phyloP scores from a whole-genome alignment of 768 basidiomycete genomes.

The Exsudoporus frostii region DNA sequence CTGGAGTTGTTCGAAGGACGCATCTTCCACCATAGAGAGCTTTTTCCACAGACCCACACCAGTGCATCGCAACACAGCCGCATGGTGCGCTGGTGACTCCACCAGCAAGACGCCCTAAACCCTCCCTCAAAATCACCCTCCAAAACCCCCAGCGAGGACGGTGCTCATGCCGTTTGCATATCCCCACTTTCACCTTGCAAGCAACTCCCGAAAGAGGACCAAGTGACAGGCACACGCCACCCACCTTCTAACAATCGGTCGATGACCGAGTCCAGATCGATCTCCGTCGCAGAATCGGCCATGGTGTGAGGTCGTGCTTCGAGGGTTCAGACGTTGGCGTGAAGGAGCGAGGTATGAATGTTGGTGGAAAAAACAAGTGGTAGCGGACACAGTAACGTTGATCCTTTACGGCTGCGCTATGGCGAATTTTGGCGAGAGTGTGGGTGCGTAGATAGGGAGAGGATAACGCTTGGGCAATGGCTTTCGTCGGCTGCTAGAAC shows the following conservation, averaged over 20 bases:
- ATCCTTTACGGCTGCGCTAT: conserved; percentile 19
- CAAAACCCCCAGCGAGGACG: conserved; percentile 1
- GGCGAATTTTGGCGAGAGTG: conserved; percentile 20
- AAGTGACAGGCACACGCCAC: conserved; percentile 36
- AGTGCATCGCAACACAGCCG: conserved; percentile 13
- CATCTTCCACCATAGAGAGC: not conserved
- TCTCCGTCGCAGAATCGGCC: conserved; percentile 84
- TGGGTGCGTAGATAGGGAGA: not conserved
- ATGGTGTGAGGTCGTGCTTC: conserved; percentile 37
- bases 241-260: conserved; percentile 96
- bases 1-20: not conserved
- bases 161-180: not conserved
- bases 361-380: conserved; percentile 26
- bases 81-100: conserved; percentile 8
- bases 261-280: conserved; percentile 99
- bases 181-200: not conserved
- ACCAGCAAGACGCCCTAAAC: conserved; percentile 4
- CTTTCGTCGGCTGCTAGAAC: conserved; percentile 25
- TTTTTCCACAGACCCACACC: conserved; percentile 13
- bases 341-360: conserved; percentile 14
- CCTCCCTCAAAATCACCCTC: conserved; percentile 1
- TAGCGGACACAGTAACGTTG: conserved; percentile 18
- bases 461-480: conserved; percentile 6
- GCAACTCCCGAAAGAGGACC: conserved; percentile 14
- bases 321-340: conserved; percentile 16